Base-by-base conservation (phyloP, 371 early-diverging fungal genomes). In the Apophysomyces elegans region DNA sequence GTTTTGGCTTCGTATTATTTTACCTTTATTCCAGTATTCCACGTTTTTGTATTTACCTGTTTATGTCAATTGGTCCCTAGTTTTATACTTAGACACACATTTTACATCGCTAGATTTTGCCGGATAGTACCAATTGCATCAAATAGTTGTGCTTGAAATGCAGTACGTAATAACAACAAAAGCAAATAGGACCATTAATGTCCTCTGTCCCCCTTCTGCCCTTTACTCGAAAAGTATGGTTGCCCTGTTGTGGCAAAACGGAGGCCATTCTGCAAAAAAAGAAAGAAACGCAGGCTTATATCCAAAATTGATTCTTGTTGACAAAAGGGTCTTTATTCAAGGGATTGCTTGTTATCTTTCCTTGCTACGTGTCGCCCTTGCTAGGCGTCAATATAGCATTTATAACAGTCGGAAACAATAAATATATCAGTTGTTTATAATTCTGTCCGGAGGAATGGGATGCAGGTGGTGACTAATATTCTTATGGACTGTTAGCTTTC, bases 31-130 rank as follows among this genome's bases (percentile, higher is more conserved):
- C 41, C 41, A 50, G 50, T 7, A n/a, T 18, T 21, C 50, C 50
- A 50, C 50, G 50, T 50, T 50, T 50, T 9, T 50, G 50, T 32
- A 50, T 16, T 50, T 18, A 32, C 50, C 50, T 50, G 50, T 50
- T 50, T 50, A 21, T 18, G 50, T 50, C 50, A 50, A 50, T 50
- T 50, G 50, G 21, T 50, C 50, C 50, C 50, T 50, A 50, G 5
- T 50, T 50, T 47, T 50, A 50, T 21, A 9, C n/a, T 50, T 26
- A 50, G 21, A 11, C 50, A 50, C 50, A 26, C 21, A 50, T 4
- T 18, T 47, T 21, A 47, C 16, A 50, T 7, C 21, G 21, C 8
- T 26, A 50, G 9, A 26, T 6, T 32, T 50, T 26, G 5, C 4
- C 4, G 21, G 7, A 18, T 50, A 9, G 21, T n/a, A n/a, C 16